Base-by-base conservation (phyloP, 768 basidiomycete genomes). In the Calocybe gangraenosa region DNA sequence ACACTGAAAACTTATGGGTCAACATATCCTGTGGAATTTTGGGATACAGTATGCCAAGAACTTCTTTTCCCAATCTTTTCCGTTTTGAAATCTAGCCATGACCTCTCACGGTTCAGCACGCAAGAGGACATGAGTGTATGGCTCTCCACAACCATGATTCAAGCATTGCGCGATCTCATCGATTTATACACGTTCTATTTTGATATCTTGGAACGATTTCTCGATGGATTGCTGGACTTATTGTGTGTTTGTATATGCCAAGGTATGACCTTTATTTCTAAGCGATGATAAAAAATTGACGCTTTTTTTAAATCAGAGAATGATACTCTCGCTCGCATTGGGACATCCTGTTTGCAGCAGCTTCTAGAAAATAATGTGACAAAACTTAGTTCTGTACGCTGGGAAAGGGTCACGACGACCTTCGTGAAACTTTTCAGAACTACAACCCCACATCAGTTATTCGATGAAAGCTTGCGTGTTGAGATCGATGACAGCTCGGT, bases 91-190 rank as follows among this genome's bases (percentile, higher is more conserved):
- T 94, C 92, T 13, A 89, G 83, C 54, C 87, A 92, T 66, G 95
- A 96, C 61, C 63, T 95, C 30, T 87, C 92, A 10, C 79, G 95
- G 15, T 98, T 97, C 70, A 88, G 76, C 62, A 94, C 92, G 3
- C 92, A 96, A 58, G 96, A 98, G 59, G 96, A 98, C 55, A 95
- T 98, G 92, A 96, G 92, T 56, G 93, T 99, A 20, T 99, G 96
- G 96, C 66, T 99, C 37, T 97, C 93, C 19, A 96, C 96, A 11
- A 99, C 96, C 2, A 93, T 99, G 89, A 96, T 98, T 40, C 93
- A 97, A 60, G 96, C 96, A 0, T 76, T 99, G 37, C 82, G 96
- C 36, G 89, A 97, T 64, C 75, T 98, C 50, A 89, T 99, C 47
- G 92, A 95, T 59, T 78, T 99, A 17, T 99, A 94, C 62, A 94